Percentiles rank a stretch among this genome's conserved stretches.
phyloP scores from a whole-genome alignment of 805 yeast genomes.

The Saccharomycopsis fodiens region DNA sequence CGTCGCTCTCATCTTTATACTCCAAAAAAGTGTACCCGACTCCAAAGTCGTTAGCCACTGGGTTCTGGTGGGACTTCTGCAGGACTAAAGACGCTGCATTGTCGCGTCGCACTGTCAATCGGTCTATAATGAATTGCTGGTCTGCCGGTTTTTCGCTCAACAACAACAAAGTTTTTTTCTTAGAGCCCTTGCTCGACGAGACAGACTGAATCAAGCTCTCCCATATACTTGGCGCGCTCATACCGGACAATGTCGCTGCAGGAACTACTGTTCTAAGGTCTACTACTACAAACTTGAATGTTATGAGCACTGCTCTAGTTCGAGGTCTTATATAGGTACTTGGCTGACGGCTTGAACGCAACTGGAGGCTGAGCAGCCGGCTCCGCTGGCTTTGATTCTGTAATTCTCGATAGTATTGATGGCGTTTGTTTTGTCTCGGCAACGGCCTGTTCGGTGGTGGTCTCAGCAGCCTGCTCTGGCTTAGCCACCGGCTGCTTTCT shows the following conservation, averaged over 20 bases:
- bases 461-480: not conserved
- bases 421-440: no score
- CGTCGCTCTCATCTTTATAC: not conserved
- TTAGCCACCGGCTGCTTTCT: not conserved
- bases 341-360: not conserved
- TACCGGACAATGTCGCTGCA: no score
- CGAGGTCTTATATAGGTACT: not conserved
- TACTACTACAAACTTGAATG: no score
- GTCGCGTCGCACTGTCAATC: not conserved
- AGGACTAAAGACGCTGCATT: not conserved
- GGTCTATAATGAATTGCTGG: not conserved
- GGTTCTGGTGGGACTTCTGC: not conserved
- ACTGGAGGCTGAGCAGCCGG: not conserved
- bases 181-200: not conserved
- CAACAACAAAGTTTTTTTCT: not conserved
- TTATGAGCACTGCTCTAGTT: no score
- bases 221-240: no score
- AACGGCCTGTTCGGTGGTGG: not conserved
- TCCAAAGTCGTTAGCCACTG: conserved; percentile 4
- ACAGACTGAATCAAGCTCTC: not conserved
- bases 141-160: not conserved
- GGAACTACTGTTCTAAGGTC: no score
- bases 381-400: not conserved
- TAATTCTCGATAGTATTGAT: not conserved
- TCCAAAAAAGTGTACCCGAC: conserved; percentile 1